Conservation (phyloP, 805 yeast genomes). For the Lipomyces yamanashiensis region DNA sequence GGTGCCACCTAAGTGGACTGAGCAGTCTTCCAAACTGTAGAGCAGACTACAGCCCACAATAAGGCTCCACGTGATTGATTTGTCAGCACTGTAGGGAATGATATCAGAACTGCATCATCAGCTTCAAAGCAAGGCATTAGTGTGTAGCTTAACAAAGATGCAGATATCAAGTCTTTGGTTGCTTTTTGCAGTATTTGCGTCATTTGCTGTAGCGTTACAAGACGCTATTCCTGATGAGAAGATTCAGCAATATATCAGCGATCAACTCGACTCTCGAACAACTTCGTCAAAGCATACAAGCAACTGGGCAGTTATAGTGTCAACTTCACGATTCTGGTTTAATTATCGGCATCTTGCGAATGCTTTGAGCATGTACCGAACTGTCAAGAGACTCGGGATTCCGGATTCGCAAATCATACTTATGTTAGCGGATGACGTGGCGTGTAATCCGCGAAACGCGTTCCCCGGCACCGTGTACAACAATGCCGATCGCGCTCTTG, state of each 20-base stretch:
- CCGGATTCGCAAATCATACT: constrained; percentile 97
- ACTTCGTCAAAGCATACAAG: constrained; percentile 4
- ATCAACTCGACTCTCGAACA: constrained; percentile 5
- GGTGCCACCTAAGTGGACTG: no score
- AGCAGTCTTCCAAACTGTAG: no score
- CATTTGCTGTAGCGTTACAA: neutral
- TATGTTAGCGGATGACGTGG: constrained; percentile 96
- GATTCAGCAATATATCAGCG: constrained; percentile 6
- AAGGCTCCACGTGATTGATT: no score
- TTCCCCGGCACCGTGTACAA: constrained; percentile 96
- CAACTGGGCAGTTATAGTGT: constrained; percentile 75
- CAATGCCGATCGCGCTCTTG: constrained; percentile 88
- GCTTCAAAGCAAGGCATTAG: no score
- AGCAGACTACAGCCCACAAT: no score
- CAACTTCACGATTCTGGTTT: constrained; percentile 98
- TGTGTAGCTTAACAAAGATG: neutral
- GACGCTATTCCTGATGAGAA: neutral
- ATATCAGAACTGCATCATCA: no score
- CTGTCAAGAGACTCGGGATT: constrained; percentile 93
- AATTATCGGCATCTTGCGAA: constrained; percentile 98
- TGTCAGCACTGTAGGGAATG: no score
- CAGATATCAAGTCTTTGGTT: neutral
- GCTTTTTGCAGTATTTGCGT: neutral
- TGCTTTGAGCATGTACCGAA: constrained; percentile 89
- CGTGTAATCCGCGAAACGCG: constrained; percentile 94